Evolutionary conservation across 768 basidiomycete genomes (phyloP), one percentile per base, ranked within the genome.

Genomic region (Naematelia aurantialba): DNA sequence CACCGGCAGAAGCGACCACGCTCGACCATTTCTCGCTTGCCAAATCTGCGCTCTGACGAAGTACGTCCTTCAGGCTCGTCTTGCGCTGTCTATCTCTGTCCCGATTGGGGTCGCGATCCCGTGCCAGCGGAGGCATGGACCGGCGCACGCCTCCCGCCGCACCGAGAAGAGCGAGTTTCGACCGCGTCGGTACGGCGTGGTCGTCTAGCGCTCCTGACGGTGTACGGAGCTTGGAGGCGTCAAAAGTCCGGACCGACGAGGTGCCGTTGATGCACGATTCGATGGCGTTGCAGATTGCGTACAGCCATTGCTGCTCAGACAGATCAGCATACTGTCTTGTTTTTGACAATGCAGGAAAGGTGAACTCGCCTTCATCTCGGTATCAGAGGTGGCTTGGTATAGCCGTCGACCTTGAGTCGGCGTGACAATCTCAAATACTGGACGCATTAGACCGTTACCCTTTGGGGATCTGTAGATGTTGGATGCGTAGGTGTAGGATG

Each of bases 381-480:
- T 53, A 0, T 69, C 65, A 3, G 72, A 77, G 5, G 72, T 75
- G 1, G 76, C 69, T 53, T 77, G 76, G 58, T 77, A 77, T 59
- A 74, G 57, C 27, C 76, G 47, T 44, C 68, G 61, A 25, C 76
- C 76, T 24, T 71, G 65, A 11, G 67, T 65, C 10, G 75, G 71
- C 2, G 76, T 75, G 22, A 77, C 74, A 31, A 77, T 69, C 57
- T 77, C 76, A 52, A 77, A 77, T 0, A 75, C 75, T 76, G 22
- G n/a, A n/a, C n/a, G n/a, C n/a, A n/a, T n/a, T n/a, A n/a, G n/a
- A n/a, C n/a, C n/a, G 11, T 44, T 13, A 56, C n/a, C 17, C 49
- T 0, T 30, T 13, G 30, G 52, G 17, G 10, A 26, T 42, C 17
- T 1, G 21, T n/a, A 26, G 34, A 17, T 4, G 1, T 12, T 24